These are phyloP conservation scores for Aureobasidium sp. DNA, from an alignment of 2,329 filamentous ascomycete species.

Conservation along the genomic window DNA sequence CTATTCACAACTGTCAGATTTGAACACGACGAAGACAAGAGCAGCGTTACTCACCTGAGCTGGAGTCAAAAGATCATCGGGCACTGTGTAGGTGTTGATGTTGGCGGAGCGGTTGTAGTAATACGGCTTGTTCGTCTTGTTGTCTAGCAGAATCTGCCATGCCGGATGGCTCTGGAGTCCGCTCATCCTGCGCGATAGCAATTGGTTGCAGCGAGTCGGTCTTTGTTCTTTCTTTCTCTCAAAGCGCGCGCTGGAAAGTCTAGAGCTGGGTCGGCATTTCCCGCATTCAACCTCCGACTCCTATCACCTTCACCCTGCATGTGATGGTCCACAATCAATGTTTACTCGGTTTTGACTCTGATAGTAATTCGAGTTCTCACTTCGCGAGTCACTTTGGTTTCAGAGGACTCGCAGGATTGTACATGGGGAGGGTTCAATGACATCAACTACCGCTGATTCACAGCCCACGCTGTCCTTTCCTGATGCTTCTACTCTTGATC, in stretches of 20 bases:
- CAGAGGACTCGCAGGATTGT: background rate
- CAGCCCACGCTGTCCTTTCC: slow-evolving; percentile 24
- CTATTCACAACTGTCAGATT: slow-evolving; percentile 52
- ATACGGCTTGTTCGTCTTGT: slow-evolving; percentile 71
- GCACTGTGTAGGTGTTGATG: slow-evolving; percentile 89
- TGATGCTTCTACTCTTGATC: slow-evolving; percentile 18
- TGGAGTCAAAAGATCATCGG: slow-evolving; percentile 76
- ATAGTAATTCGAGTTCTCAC: background rate
- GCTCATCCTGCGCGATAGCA: background rate
- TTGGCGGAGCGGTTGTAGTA: slow-evolving; percentile 87
- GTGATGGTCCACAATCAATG: background rate
- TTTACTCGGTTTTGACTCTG: background rate
- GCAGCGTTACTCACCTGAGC: slow-evolving; percentile 56
- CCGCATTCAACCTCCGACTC: background rate
- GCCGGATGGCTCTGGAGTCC: slow-evolving; percentile 29
- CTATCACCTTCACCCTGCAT: background rate
- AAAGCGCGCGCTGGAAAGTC: background rate
- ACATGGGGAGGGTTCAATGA: background rate
- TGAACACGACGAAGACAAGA: background rate
- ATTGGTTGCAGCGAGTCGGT: background rate
- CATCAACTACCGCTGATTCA: slow-evolving; percentile 24
- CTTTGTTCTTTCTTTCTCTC: slow-evolving; percentile 6
- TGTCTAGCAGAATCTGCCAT: slow-evolving; percentile 76
- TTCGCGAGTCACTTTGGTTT: background rate
- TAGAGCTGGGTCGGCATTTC: background rate